phyloP scores from a whole-genome alignment of 164 flowering plant genomes.

The Platanus orientalis region DNA sequence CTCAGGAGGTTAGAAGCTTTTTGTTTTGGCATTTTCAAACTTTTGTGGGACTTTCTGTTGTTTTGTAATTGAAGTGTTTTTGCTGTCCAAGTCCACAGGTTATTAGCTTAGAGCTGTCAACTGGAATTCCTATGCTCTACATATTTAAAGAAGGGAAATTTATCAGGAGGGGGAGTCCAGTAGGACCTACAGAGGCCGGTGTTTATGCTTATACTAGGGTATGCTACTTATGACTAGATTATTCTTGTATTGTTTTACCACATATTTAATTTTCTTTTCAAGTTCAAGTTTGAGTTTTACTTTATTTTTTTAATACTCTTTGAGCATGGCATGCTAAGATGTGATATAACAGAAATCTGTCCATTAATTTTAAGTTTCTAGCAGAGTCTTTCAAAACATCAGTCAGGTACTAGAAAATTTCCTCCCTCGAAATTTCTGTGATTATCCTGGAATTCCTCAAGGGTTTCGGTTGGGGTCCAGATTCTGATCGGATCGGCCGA shows the following conservation, averaged over 20 bases:
- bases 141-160: constrained; percentile 85
- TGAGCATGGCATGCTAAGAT: neutral
- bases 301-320: neutral
- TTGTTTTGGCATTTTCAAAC: neutral
- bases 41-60: neutral
- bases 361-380: neutral
- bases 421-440: too few species aligned
- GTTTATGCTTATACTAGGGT: constrained; percentile 98
- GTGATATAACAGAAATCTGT: neutral
- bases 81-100: constrained; percentile 42
- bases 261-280: neutral
- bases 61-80: too few species aligned
- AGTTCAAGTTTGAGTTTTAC: neutral
- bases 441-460: too few species aligned
- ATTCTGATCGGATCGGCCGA: too few species aligned
- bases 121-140: constrained; percentile 97
- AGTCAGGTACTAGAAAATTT: neutral
- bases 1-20: constrained; percentile 68
- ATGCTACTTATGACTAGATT: constrained; percentile 17
- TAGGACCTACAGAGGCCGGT: constrained; percentile 80
- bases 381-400: neutral
- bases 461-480: too few species aligned
- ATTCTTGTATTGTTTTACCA: neutral
- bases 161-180: constrained; percentile 96
- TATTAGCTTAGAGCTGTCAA: constrained; percentile 85